Conservation (phyloP, 2,329 filamentous ascomycete species). For the Monosporascus sp. region DNA sequence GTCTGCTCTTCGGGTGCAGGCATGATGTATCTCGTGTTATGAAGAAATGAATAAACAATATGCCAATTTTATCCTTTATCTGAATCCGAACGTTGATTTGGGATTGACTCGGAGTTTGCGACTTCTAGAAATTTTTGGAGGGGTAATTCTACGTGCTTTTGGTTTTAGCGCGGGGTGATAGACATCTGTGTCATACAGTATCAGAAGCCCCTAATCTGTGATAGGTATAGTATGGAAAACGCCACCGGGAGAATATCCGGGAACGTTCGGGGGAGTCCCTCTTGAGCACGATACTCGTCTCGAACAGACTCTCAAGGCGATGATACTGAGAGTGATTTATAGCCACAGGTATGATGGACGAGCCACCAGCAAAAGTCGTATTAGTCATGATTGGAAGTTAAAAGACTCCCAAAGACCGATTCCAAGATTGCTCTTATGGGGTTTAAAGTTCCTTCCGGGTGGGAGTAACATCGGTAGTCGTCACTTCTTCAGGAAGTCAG, state of each 20-base stretch:
- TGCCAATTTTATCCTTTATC: background rate
- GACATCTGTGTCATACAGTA: conserved; percentile 30
- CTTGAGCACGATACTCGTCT: background rate
- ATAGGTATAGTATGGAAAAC: background rate
- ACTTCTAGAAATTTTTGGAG: conserved; percentile 31
- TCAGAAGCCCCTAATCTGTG: conserved; percentile 3
- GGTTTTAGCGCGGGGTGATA: conserved; percentile 29
- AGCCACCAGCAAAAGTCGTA: no score
- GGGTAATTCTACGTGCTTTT: conserved; percentile 21
- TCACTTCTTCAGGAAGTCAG: conserved; percentile 48
- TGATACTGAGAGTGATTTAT: no score
- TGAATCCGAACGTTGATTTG: background rate
- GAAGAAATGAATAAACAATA: no score
- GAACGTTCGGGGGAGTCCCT: background rate
- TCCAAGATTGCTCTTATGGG: no score
- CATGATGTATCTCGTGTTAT: conserved; percentile 32
- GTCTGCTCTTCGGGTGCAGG: conserved; percentile 33
- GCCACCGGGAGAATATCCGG: background rate
- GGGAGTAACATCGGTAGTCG: background rate
- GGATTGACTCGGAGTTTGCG: conserved; percentile 3
- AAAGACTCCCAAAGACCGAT: no score
- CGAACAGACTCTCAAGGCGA: no score
- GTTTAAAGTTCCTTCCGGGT: no score
- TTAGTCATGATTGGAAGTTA: no score
- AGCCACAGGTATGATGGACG: no score